phyloP scores from a whole-genome alignment of 306 rosid species.

The Sicyos baderoa region DNA sequence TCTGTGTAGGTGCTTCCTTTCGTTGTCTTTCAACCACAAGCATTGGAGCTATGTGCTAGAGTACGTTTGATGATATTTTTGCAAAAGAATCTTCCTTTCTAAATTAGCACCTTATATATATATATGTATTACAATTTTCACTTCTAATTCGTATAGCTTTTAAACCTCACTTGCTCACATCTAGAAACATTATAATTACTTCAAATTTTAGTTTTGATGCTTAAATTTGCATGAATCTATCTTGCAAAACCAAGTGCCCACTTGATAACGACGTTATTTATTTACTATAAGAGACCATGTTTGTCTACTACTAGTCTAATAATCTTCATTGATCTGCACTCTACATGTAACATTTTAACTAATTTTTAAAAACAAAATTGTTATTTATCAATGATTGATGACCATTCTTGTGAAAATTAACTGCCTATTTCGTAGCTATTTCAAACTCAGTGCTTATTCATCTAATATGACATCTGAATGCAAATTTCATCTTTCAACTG shows the following conservation, averaged over 20 bases:
- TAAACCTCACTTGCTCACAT: background rate
- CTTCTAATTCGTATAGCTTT: background rate
- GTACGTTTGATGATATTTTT: slow-evolving; percentile 38
- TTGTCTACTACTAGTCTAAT: background rate
- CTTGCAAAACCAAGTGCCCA: background rate
- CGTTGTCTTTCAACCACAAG: slow-evolving; percentile 59
- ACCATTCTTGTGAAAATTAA: background rate
- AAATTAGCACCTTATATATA: too few relatives aligned
- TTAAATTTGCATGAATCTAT: background rate
- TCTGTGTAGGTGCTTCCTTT: slow-evolving; percentile 54
- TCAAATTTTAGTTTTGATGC: background rate
- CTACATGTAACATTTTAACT: background rate
- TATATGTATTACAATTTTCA: background rate
- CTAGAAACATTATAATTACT: background rate
- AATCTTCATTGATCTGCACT: background rate
- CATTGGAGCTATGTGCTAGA: slow-evolving; percentile 92
- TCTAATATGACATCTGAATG: slow-evolving; percentile 9
- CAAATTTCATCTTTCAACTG: background rate
- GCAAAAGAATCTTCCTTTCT: background rate
- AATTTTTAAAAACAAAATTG: background rate
- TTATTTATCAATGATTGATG: background rate
- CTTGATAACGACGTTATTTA: background rate
- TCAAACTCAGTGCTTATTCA: background rate
- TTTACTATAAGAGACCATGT: background rate
- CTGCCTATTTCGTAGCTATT: background rate